phyloP scores from a whole-genome alignment of 495 filamentous ascomycete species.

The Rostrohypoxylon terebratum region DNA sequence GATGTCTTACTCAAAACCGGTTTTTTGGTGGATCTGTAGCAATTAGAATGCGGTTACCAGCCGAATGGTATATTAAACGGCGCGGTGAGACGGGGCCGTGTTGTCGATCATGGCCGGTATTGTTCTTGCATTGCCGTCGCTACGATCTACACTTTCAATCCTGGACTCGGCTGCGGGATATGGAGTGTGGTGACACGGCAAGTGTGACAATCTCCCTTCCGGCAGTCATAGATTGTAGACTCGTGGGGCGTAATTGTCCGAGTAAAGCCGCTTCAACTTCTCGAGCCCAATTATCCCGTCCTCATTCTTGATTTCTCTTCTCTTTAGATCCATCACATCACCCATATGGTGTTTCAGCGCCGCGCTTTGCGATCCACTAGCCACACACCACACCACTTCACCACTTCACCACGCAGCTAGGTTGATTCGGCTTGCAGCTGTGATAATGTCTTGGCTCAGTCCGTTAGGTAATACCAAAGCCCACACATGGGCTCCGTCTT shows the following conservation, averaged over 20 bases:
- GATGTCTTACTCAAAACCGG: slow-evolving; percentile 30
- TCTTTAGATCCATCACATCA: slow-evolving; percentile 3
- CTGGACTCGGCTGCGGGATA: slow-evolving; percentile 24
- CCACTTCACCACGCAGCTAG: slow-evolving; percentile 13
- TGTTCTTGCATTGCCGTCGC: slow-evolving; percentile 22
- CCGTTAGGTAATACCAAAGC: slow-evolving; percentile 6
- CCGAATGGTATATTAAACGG: slow-evolving; percentile 35
- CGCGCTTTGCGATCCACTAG: slow-evolving; percentile 9
- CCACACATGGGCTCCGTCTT: slow-evolving; percentile 26
- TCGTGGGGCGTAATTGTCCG: slow-evolving; percentile 9
- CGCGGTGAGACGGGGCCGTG: slow-evolving; percentile 32
- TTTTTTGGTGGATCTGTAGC: slow-evolving; percentile 29
- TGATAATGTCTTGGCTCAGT: slow-evolving; percentile 23
- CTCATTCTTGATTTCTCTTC: slow-evolving; percentile 3
- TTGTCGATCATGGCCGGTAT: slow-evolving; percentile 33
- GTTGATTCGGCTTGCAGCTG: slow-evolving; percentile 18
- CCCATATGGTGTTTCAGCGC: slow-evolving; percentile 1
- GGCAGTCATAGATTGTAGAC: slow-evolving; percentile 20
- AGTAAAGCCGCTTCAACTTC: background rate
- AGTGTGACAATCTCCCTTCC: slow-evolving; percentile 17
- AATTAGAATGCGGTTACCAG: slow-evolving; percentile 14
- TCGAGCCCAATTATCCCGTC: slow-evolving; percentile 3
- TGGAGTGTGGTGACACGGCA: slow-evolving; percentile 15
- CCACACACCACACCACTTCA: slow-evolving; percentile 32
- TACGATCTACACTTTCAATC: slow-evolving; percentile 22